Evolutionary conservation across 306 rosid species (phyloP).

Genomic region (Cicer yamashitae): DNA sequence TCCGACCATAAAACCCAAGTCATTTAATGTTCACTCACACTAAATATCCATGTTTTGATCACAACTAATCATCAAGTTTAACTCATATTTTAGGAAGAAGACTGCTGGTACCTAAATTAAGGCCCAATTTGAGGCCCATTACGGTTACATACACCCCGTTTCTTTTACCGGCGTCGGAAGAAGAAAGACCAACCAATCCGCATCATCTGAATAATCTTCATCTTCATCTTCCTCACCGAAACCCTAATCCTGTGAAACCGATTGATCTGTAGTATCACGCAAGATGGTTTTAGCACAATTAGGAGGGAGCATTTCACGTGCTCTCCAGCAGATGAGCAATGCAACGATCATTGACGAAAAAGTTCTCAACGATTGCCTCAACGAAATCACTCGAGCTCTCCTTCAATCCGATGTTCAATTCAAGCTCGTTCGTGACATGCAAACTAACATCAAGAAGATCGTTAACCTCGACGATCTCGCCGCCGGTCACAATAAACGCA

Average conservation of each 20-base stretch:
- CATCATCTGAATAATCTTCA: too few relatives aligned
- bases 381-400: conserved; percentile 91
- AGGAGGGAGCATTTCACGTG: conserved; percentile 90
- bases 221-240: neutral
- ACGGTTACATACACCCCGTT: too few relatives aligned
- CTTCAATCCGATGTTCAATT: conserved; percentile 90
- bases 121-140: too few relatives aligned
- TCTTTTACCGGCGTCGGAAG: too few relatives aligned
- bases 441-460: conserved; percentile 79
- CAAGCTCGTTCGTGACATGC: conserved; percentile 87
- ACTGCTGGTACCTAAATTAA: too few relatives aligned
- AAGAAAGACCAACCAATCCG: too few relatives aligned
- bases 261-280: neutral
- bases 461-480: conserved; percentile 87
- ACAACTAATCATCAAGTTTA: too few relatives aligned
- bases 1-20: too few relatives aligned
- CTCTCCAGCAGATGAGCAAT: conserved; percentile 94
- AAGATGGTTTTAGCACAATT: conserved; percentile 87
- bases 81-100: too few relatives aligned
- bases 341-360: conserved; percentile 92
- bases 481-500: conserved; percentile 88
- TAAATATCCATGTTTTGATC: too few relatives aligned
- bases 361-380: conserved; percentile 80
- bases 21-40: too few relatives aligned
- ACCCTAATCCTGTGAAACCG: neutral